Conservation (phyloP, 1,139 yeast species). For the Taphrina pruni region DNA sequence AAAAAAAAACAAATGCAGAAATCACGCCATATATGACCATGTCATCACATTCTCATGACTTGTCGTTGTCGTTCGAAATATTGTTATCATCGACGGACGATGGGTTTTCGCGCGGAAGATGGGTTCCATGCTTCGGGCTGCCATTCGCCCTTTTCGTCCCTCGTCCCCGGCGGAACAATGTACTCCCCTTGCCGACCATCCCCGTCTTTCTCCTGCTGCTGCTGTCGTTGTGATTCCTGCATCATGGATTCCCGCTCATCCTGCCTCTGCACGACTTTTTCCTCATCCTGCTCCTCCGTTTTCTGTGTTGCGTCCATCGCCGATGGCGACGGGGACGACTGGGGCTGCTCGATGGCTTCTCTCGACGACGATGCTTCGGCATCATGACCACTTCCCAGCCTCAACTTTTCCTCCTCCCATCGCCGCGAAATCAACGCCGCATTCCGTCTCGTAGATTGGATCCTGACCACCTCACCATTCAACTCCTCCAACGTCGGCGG, state of each 20-base stretch:
- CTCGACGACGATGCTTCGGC: background rate
- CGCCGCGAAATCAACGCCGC: slow-evolving; percentile 22
- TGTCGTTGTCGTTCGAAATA: too few relatives aligned
- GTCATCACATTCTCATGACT: too few relatives aligned
- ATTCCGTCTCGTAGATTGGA: slow-evolving; percentile 22
- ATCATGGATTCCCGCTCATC: background rate
- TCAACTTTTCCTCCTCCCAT: slow-evolving; percentile 33
- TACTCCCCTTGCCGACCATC: slow-evolving; percentile 7
- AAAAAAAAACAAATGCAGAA: too few relatives aligned
- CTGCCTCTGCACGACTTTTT: background rate
- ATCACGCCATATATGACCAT: too few relatives aligned
- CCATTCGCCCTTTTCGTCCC: slow-evolving; percentile 40
- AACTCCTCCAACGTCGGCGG: slow-evolving; percentile 35
- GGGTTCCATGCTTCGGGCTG: slow-evolving; percentile 37
- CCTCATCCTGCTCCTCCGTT: slow-evolving; percentile 4
- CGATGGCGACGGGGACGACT: too few relatives aligned
- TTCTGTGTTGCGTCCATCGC: background rate
- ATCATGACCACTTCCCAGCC: background rate
- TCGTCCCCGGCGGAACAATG: slow-evolving; percentile 34
- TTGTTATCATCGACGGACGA: slow-evolving; percentile 10
- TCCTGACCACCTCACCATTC: slow-evolving; percentile 26
- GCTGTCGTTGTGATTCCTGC: background rate
- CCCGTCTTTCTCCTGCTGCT: background rate
- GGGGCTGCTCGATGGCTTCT: background rate
- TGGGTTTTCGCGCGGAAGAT: background rate